Conservation (phyloP, 2,329 filamentous ascomycete species). For the Pseudomassariella vexata region DNA sequence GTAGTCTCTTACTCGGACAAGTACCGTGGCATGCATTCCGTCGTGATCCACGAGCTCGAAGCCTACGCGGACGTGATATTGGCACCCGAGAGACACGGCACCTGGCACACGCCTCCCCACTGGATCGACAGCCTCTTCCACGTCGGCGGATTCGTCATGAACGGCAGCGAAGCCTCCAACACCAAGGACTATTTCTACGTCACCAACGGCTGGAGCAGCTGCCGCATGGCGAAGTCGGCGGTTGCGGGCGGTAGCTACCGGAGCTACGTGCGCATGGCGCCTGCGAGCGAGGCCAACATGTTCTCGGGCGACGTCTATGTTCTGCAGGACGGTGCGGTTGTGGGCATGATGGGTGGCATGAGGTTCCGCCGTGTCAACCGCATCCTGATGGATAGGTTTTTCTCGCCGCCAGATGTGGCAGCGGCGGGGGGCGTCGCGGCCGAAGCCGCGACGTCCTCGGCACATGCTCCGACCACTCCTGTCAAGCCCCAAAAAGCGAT, state of each 20-base stretch:
- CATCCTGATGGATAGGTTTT: slow-evolving; percentile 31
- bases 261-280: slow-evolving; percentile 32
- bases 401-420: slow-evolving; percentile 25
- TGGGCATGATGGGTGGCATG: slow-evolving; percentile 26
- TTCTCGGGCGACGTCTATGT: slow-evolving; percentile 30
- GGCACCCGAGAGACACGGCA: slow-evolving; percentile 32
- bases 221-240: slow-evolving; percentile 24
- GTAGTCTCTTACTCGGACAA: slow-evolving; percentile 45
- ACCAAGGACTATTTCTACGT: slow-evolving; percentile 28
- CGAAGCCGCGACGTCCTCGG: no score
- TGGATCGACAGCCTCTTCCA: slow-evolving; percentile 50
- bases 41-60: slow-evolving; percentile 44
- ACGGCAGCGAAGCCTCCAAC: slow-evolving; percentile 43
- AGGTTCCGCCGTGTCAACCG: slow-evolving; percentile 31
- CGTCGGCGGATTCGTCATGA: slow-evolving; percentile 51
- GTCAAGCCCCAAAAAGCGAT: no score
- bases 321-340: slow-evolving; percentile 23
- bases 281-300: slow-evolving; percentile 19
- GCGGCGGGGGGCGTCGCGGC: background rate
- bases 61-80: slow-evolving; percentile 41
- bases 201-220: slow-evolving; percentile 29
- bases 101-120: slow-evolving; percentile 45
- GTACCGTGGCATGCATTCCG: slow-evolving; percentile 49
- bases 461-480: no score
- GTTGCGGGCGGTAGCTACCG: slow-evolving; percentile 25